Evolutionary conservation across 306 rosid species (phyloP), one percentile per base, ranked within the genome.

Genomic region (Alnus rubra): DNA sequence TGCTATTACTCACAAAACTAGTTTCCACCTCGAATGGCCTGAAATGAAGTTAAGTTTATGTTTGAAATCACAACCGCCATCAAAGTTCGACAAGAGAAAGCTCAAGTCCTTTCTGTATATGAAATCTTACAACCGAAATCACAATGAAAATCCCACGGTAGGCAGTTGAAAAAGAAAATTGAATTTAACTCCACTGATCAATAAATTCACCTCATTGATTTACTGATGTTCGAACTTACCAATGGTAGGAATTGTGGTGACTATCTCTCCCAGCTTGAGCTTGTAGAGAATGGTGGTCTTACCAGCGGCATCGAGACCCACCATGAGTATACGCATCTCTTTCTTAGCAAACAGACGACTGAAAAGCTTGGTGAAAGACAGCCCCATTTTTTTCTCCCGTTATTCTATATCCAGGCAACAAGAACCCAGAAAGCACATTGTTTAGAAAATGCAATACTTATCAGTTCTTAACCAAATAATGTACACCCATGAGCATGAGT

Each of bases 241-340:
- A 59, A 93, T 93, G 85, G 98, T 93, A 53, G 98, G 98, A 86
- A 93, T 93, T 83, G 98, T 93, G 84, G 97, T 93, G 80, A 93
- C 97, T 23, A 93, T 93, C 82, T 93, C 97, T 54, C 97, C 97
- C 63, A 92, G 92, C 90, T 92, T 92, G 87, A 92, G 96, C 86
- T 92, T 92, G 84, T 92, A 92, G 12, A 92, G 92, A 73, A 91
- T 93, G 86, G 97, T 93, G 49, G 97, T 93, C 88, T 93, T 93
- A 93, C 97, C 97, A 59, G 97, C 97, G 7, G 97, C 97, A 85
- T 93, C 97, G 42, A 93, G 97, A 81, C 98, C 98, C 44, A 93
- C 98, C 98, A 93, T 93, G 45, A 93, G 97, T 45, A 93, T 93
- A 55, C 98, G 91, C 98, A 93, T 93, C 96, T 93, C 98, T 78